Evolutionary conservation across 2,329 filamentous ascomycete genomes (phyloP), one percentile per base, ranked within the genome.

Genomic region (Penicillium sp.): DNA sequence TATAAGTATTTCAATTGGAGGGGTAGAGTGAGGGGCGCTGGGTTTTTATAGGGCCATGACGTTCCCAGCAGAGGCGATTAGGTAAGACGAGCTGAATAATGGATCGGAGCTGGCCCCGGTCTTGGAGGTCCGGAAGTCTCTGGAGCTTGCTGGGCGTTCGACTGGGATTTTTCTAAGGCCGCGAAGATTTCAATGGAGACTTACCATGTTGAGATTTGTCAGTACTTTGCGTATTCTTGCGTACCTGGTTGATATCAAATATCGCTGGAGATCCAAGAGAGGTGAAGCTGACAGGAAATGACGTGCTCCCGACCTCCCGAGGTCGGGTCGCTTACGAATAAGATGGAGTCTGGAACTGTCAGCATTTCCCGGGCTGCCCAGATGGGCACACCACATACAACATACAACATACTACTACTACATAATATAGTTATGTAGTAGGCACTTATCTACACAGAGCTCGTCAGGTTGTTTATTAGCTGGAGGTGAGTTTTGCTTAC

Each of bases 41-140:
- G 57, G 62, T 56, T 61, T 67, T 70, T 71, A 69, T 71, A 71
- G 57, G 63, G 62, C 61, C 56, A 71, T 73, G 71, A 72, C 70
- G 70, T 71, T 69, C 56, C 38, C 40, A 46, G 59, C n/a, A 19
- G 33, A 43, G 27, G 21, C 9, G 62, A 52, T 67, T 67, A 67
- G 57, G 62, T 67, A 67, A 67, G 59, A 47, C 48, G 59, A 53
- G 59, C 55, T 71, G 69, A 72, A 64, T 71, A 69, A 70, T 27
- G 15, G 23, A 25, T 69, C 27, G 27, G 27, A 29, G 33, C 47
- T 49, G 35, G 9, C 19, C 13, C 21, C 31, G 37, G 37, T 29
- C 49, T 47, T 52, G 31, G 42, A 49, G 43, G 9, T 17, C 41
- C 55, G 9, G 35, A 31, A 40, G 31, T 19, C 41, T 54, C 50